Evolutionary conservation across 768 basidiomycete species (phyloP), one percentile per base, ranked within the genome.

Genomic region (Phaeotremella skinneri): DNA sequence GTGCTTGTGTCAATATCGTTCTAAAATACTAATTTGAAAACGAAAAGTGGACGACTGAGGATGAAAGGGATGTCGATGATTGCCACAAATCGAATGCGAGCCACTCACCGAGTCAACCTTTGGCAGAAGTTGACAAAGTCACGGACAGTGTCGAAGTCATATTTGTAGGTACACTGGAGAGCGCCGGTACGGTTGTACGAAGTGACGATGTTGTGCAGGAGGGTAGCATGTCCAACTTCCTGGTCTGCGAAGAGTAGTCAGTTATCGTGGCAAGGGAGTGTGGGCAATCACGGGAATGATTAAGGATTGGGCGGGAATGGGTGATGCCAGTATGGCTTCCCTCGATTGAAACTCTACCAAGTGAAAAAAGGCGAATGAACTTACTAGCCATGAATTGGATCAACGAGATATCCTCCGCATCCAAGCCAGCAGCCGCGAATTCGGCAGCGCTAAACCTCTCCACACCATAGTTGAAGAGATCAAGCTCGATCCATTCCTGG

Each of bases 121-220:
- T 84, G 83, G 63, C 80, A 83, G 75, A 85, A 85, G 65, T 85
- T 82, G 58, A 87, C 69, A 67, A 83, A 86, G 63, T 82, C 82
- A 29, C 80, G 79, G 6, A 86, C 84, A 29, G 80, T 82, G 21
- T 79, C 72, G 76, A 85, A 85, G 14, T 82, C 79, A 66, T 79
- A 79, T 32, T 75, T 72, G 77, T 87, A 87, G 13, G 77, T 81
- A 79, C 85, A 88, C 29, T 79, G 82, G 67, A 52, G 37, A 56
- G 63, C 60, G 26, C 64, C 61, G 5, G 27, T 67, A 68, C 59
- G 45, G 78, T 79, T 61, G 20, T 66, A 77, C 43, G 79, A 79
- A 17, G 84, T 76, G 32, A 85, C 82, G 42, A 68, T 68, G 76
- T 84, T 83, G 55, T 79, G 73, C 26, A 87, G 59, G 52, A 85